Evolutionary conservation across 768 basidiomycete species (phyloP), one percentile per base, ranked within the genome.

Genomic region (Boletus sensibilis): DNA sequence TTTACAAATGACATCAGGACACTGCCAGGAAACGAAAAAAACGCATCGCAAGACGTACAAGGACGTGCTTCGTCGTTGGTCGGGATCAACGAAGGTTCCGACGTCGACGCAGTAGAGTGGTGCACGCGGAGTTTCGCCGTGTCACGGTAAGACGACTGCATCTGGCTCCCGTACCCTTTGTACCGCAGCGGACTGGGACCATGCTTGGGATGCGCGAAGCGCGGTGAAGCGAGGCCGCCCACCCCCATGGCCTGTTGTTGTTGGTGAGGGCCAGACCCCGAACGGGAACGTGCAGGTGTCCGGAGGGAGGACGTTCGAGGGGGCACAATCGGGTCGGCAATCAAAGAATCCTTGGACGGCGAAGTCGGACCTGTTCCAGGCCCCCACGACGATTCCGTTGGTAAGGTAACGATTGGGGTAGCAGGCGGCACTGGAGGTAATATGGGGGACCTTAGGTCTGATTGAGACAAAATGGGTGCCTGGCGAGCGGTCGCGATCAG

Each of bases 41-140:
- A 20, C 20, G n/a, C 31, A 14, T 41, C 45, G 34, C 35, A 49
- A 54, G 42, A 71, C 81, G 77, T 69, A 85, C 85, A 71, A 40
- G 73, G 61, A 61, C 76, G 79, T 13, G 68, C 64, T 37, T 83
- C 85, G 54, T 84, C 82, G 37, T 75, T 75, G 31, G 65, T 48
- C 23, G 85, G 78, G 48, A 92, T 68, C 43, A 92, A 77, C 5
- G 90, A 91, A n/a, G 90, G 90, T 71, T 92, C 90, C 47, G 90
- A 92, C 57, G 80, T 87, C 46, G 87, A 91, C 45, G 90, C 88
- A 6, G 81, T 82, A 37, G 87, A 84, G 38, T 85, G 85, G 55
- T 87, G 79, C n/a, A 82, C 81, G 9, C 83, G 81, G 44, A 89
- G 76, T 48, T 78, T 78, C 29, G 75, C 64, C 16, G 63, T 64